Evolutionary conservation across 2,329 filamentous ascomycete genomes (phyloP), one percentile per base, ranked within the genome.

Genomic region (Trichoderma sp.): DNA sequence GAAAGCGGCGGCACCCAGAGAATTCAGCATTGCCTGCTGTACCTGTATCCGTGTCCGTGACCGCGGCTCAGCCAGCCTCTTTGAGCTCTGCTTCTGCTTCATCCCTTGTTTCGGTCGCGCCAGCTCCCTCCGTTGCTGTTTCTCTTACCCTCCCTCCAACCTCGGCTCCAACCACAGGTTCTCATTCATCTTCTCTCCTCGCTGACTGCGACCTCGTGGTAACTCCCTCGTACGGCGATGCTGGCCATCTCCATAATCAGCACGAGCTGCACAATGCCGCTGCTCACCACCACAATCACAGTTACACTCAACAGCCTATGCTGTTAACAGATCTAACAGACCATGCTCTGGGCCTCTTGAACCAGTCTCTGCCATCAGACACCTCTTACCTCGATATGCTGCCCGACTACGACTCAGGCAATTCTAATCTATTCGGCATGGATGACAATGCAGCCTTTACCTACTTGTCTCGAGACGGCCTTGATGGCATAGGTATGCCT

Each of bases 1-100:
- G 87, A 66, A 90, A 90, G 77, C 81, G 86, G 67, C 82, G 79
- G 19, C 76, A 76, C 50, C 70, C 76, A 34, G 80, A 82, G 15
- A 72, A 74, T 8, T 12, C 64, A 15, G 32, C 57, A n/a, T 17
- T 13, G 17, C 35, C 63, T 27, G 17, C 35, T n/a, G 60, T 48
- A n/a, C 25, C 50, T 34, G 22, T 35, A 17, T 27, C 45, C 25
- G 34, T 29, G 45, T 19, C 48, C 7, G 59, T 35, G 22, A 53
- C 64, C 15, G 35, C 22, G 7, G 15, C 39, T 29, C 53, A 57
- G 29, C 22, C 64, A n/a, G 37, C 57, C 60, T 37, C 27, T 12
- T 17, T n/a, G 19, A 58, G 29, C 37, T 29, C 64, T 29, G 29
- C 42, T 25, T 17, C 34, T 37, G 22, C 42, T 15, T 32, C 64